Conservation (phyloP, 2,329 filamentous ascomycete genomes). For the Myriosclerotinia scirpicola region DNA sequence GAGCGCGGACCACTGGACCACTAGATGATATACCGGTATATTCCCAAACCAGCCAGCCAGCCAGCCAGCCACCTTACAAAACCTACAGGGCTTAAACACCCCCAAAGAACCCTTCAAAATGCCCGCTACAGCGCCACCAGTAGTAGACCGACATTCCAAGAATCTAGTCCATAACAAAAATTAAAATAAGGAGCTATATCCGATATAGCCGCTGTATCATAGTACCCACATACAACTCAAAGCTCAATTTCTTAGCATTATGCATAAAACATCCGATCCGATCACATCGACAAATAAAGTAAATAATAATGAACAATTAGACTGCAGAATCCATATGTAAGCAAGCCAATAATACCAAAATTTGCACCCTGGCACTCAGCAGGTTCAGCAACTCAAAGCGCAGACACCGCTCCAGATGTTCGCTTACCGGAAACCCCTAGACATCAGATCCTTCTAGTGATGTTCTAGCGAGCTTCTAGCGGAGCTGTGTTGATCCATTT, state of each 20-base stretch:
- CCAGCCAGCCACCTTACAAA: too few relatives aligned
- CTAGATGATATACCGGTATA: not conserved
- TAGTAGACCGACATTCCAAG: not conserved
- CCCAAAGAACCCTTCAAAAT: not conserved
- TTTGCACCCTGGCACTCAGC: not conserved
- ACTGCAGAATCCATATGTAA: too few relatives aligned
- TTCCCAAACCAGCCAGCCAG: too few relatives aligned
- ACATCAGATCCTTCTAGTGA: conserved; percentile 17
- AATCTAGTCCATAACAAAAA: not conserved
- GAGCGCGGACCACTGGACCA: not conserved
- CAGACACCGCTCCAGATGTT: not conserved
- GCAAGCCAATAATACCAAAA: not conserved
- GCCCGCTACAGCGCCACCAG: too few relatives aligned
- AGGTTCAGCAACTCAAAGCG: not conserved
- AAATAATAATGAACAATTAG: not conserved
- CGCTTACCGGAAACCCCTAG: conserved; percentile 10
- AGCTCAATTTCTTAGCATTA: not conserved
- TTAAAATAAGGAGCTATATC: too few relatives aligned
- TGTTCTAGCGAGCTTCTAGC: conserved; percentile 10
- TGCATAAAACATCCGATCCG: not conserved
- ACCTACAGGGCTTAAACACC: too few relatives aligned
- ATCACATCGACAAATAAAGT: not conserved
- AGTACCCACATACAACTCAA: not conserved
- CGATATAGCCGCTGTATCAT: too few relatives aligned
- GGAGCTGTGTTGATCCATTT: not conserved